Evolutionary conservation across 805 yeast genomes (phyloP).

Genomic region (Candida easanensis): DNA sequence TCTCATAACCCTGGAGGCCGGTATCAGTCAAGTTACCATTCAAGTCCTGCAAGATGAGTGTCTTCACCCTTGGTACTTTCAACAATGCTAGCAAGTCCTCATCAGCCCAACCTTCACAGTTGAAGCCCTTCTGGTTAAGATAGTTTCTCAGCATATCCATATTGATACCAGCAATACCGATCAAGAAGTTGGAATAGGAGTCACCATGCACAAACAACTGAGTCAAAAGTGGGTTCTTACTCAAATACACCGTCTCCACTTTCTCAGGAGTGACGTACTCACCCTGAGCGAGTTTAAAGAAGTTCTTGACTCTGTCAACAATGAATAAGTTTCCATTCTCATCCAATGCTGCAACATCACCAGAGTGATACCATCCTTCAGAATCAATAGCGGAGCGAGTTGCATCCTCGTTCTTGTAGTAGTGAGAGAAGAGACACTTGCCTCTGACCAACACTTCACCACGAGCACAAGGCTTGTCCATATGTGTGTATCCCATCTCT

Average conservation of each 20-base stretch:
- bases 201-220: constrained; percentile 59
- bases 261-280: constrained; percentile 63
- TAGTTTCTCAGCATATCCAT: constrained; percentile 25
- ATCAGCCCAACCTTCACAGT: constrained; percentile 8
- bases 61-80: constrained; percentile 10
- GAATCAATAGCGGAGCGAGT: constrained; percentile 35
- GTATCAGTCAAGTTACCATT: constrained; percentile 10
- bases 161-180: constrained; percentile 54
- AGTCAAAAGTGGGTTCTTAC: constrained; percentile 37
- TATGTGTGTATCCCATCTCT: constrained; percentile 50
- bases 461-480: constrained; percentile 36
- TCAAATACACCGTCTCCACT: constrained; percentile 54
- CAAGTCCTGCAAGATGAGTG: constrained; percentile 5
- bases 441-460: constrained; percentile 58
- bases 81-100: constrained; percentile 10
- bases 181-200: constrained; percentile 44
- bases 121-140: neutral
- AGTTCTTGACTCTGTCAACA: constrained; percentile 64
- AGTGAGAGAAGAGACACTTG: constrained; percentile 39
- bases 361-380: constrained; percentile 53
- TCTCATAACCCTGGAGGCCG: constrained; percentile 52
- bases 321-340: constrained; percentile 47
- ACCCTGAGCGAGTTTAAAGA: constrained; percentile 54
- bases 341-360: constrained; percentile 50
- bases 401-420: constrained; percentile 22